Evolutionary conservation across 176 grass and related monocot genomes (phyloP).

Genomic region (Aegilops bicornis): DNA sequence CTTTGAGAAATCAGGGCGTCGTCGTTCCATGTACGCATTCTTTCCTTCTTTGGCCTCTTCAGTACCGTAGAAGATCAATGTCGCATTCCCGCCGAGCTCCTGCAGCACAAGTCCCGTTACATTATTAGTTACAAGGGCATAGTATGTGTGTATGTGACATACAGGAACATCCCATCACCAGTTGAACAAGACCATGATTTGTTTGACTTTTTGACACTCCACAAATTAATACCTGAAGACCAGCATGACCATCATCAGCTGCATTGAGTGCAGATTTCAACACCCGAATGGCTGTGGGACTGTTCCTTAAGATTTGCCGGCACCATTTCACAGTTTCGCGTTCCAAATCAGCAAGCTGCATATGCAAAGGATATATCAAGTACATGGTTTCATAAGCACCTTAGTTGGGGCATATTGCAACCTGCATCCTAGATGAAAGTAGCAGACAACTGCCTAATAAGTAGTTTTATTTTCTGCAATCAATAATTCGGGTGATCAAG

Average conservation of each 20-base stretch:
- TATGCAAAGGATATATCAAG: background rate
- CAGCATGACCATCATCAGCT: slow-evolving; percentile 82
- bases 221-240: slow-evolving; percentile 62
- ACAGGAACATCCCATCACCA: slow-evolving; percentile 1
- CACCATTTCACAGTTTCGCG: slow-evolving; percentile 83
- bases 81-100: slow-evolving; percentile 88
- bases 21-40: slow-evolving; percentile 68
- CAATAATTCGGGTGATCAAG: background rate
- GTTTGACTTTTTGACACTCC: background rate
- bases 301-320: slow-evolving; percentile 80
- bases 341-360: slow-evolving; percentile 77
- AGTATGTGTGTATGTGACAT: background rate
- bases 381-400: background rate
- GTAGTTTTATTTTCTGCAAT: background rate
- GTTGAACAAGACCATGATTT: background rate
- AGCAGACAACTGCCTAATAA: background rate
- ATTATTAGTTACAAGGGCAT: background rate
- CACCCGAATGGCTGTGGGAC: slow-evolving; percentile 76
- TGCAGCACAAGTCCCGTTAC: slow-evolving; percentile 20
- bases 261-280: slow-evolving; percentile 91
- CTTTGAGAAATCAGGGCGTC: slow-evolving; percentile 82
- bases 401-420: background rate
- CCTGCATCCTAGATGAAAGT: background rate
- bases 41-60: slow-evolving; percentile 92
- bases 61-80: slow-evolving; percentile 81